Percentiles rank a stretch among this genome's conserved stretches.
Evolutionary conservation across 2,329 filamentous ascomycete species (phyloP).

Genomic region (Arthrobotrys sinensis): DNA sequence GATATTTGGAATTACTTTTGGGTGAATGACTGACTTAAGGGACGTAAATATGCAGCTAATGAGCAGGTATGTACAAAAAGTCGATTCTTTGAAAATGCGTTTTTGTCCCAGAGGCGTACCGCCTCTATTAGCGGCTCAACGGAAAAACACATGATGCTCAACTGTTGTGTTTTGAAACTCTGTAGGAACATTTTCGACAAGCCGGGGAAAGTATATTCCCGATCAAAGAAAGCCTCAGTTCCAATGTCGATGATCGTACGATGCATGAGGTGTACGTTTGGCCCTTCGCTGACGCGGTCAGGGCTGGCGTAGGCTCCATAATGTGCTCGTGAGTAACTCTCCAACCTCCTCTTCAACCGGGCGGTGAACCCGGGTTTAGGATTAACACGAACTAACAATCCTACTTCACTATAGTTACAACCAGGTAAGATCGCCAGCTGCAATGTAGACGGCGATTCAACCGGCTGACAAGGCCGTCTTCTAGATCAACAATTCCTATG

Average conservation of each 20-base stretch:
- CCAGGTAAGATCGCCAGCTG: slow-evolving; percentile 54
- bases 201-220: slow-evolving; percentile 44
- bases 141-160: slow-evolving; percentile 30
- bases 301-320: slow-evolving; percentile 76
- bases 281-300: slow-evolving; percentile 82
- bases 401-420: slow-evolving; percentile 62
- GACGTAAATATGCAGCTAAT: slow-evolving; percentile 57
- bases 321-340: slow-evolving; percentile 70
- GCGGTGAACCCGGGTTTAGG: slow-evolving; percentile 46
- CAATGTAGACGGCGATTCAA: slow-evolving; percentile 56
- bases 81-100: slow-evolving; percentile 48
- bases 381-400: slow-evolving; percentile 49
- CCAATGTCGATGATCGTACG: slow-evolving; percentile 80
- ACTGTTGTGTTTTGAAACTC: slow-evolving; percentile 65
- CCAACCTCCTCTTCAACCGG: slow-evolving; percentile 35
- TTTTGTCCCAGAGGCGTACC: slow-evolving; percentile 49
- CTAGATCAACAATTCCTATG: slow-evolving; percentile 70
- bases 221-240: slow-evolving; percentile 72
- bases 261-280: slow-evolving; percentile 83
- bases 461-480: slow-evolving; percentile 65
- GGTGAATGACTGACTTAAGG: slow-evolving; percentile 44
- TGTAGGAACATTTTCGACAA: slow-evolving; percentile 60
- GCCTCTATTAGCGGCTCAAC: slow-evolving; percentile 24
- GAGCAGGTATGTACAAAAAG: slow-evolving; percentile 61
- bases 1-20: slow-evolving; percentile 54